phyloP scores from a whole-genome alignment of 2,329 filamentous ascomycete genomes.

The Boeremia lycopersici region DNA sequence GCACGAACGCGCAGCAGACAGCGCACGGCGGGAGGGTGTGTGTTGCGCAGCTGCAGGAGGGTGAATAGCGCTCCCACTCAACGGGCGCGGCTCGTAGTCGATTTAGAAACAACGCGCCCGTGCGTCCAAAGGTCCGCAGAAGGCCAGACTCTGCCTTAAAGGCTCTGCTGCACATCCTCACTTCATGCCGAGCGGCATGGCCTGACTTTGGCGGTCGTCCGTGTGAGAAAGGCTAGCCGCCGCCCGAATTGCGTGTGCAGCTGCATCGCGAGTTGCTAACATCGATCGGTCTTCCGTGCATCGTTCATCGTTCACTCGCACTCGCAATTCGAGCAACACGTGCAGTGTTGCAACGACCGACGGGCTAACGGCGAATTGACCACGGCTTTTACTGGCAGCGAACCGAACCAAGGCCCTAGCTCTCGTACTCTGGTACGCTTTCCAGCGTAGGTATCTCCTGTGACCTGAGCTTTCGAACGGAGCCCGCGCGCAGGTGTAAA shows the following conservation, averaged over 20 bases:
- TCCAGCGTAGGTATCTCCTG: background rate
- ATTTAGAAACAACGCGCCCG: conserved; percentile 9
- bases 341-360: conserved; percentile 4
- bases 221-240: background rate
- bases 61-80: conserved; percentile 9
- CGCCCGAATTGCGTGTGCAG: background rate
- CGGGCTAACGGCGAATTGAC: conserved; percentile 1
- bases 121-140: conserved; percentile 9
- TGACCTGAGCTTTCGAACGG: conserved; percentile 9
- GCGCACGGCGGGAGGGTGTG: conserved; percentile 8
- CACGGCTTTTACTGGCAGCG: background rate
- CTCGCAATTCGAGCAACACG: background rate
- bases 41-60: conserved; percentile 16
- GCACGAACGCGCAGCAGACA: conserved; percentile 11
- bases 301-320: background rate
- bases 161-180: conserved; percentile 20
- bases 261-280: conserved; percentile 2
- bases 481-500: background rate
- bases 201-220: conserved; percentile 11
- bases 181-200: conserved; percentile 14
- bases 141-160: conserved; percentile 13
- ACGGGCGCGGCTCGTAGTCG: conserved; percentile 13
- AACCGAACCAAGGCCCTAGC: conserved; percentile 4
- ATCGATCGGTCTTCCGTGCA: background rate
- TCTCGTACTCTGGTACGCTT: conserved; percentile 4